Percentiles rank a stretch among this genome's conserved stretches.
phyloP scores from a whole-genome alignment of 1,284 basidiomycete species.

The Naganishia liquefaciens region DNA sequence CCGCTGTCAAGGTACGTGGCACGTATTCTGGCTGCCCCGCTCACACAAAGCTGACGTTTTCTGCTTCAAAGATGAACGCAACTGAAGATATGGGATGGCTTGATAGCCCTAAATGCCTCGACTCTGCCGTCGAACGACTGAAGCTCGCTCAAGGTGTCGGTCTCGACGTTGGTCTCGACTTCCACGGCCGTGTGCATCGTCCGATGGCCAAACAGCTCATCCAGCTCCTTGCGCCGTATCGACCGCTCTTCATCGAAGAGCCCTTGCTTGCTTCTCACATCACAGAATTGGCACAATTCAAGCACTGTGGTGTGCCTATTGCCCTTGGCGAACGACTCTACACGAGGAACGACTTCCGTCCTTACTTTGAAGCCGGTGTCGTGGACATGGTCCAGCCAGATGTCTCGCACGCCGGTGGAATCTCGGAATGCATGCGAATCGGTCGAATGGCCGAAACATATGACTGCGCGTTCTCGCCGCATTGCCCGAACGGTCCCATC shows the following conservation, averaged over 20 bases:
- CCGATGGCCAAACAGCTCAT: conserved; percentile 70
- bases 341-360: conserved; percentile 64
- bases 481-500: conserved; percentile 33
- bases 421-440: conserved; percentile 64
- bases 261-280: conserved; percentile 54
- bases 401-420: conserved; percentile 66
- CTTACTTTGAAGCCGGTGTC: conserved; percentile 58
- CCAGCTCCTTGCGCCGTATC: conserved; percentile 61
- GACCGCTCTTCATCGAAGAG: conserved; percentile 69
- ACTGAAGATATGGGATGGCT: conserved; percentile 53
- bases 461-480: conserved; percentile 34
- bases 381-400: conserved; percentile 66
- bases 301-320: conserved; percentile 23
- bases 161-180: conserved; percentile 58
- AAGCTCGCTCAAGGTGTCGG: conserved; percentile 60
- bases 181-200: conserved; percentile 61
- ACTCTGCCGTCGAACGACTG: conserved; percentile 60
- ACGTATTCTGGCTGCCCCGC: background rate
- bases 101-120: conserved; percentile 53
- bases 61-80: conserved; percentile 32
- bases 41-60: background rate
- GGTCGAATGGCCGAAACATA: conserved; percentile 60
- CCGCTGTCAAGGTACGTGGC: conserved; percentile 64
- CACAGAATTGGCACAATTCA: conserved; percentile 28
- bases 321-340: conserved; percentile 63